Base-by-base conservation (phyloP, 306 rosid genomes). In the Chamaecrista fasciculata region DNA sequence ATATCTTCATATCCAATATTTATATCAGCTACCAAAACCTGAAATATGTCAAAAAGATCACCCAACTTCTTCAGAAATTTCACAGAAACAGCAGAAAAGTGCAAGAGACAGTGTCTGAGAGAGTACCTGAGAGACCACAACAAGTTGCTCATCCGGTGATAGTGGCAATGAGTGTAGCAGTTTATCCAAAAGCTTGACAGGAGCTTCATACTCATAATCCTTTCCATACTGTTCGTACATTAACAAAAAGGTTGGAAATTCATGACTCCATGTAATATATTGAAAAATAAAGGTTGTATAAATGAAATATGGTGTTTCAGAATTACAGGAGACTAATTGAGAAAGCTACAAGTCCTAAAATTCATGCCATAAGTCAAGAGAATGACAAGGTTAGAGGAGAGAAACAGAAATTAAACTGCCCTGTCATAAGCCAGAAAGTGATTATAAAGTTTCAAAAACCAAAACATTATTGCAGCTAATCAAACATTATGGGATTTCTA, bases 1-100 rank as follows among this genome's bases (percentile, higher is more conserved):
- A 95, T 87, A 42, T 95, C 97, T 78, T 95, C 99, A 69, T 95
- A 91, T 21, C 99, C 99, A 19, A 95, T 89, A 77, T 91, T 91
- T 79, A 95, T 89, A 71, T 91, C 96, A 66, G 97, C 97, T 75
- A 89, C 99, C 49, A 95, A 88, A 77, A 95, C 99, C 99, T 94
- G 23, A 8, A 34, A 66, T 66, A 39, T 29, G 26, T 75, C 78
- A 56, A 58, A 56, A 72, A 80, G 66, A 76, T 37, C 56, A 66
- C 82, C 70, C 57, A 24, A 75, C 44, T 37, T 46, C 23, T 28
- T 8, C 19, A 59, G 64, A 21, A 33, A 33, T 62, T 74, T 39
- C 5, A 8, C 20, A 67, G 8, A 67, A 57, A 67, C n/a, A 61
- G 42, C 29, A 60, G 24, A 6, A 9, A 62, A 18, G 18, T 34